Evolutionary conservation across 768 basidiomycete species (phyloP).

Genomic region (Pholiota conissans): DNA sequence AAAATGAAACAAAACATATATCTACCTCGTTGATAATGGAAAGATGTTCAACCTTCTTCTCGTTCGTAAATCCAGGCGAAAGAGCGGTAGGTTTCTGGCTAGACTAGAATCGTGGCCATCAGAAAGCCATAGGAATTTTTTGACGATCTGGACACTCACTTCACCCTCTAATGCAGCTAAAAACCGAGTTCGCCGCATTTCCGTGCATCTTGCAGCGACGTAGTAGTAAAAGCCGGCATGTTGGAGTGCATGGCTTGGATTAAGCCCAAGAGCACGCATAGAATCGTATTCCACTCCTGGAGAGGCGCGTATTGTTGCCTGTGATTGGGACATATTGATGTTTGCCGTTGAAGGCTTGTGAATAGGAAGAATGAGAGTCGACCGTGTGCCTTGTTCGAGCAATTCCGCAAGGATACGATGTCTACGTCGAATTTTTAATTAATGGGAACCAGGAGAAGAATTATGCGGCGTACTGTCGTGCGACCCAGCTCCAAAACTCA

Average conservation of each 20-base stretch:
- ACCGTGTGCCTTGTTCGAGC: slow-evolving; percentile 75
- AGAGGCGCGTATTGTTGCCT: slow-evolving; percentile 16
- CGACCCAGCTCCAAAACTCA: slow-evolving; percentile 97
- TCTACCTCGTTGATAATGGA: slow-evolving; percentile 79
- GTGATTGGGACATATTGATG: slow-evolving; percentile 17
- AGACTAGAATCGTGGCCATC: slow-evolving; percentile 4
- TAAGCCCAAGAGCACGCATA: slow-evolving; percentile 64
- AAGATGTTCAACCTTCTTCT: slow-evolving; percentile 90
- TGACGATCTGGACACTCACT: slow-evolving; percentile 32
- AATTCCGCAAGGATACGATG: slow-evolving; percentile 91
- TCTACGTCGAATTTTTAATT: slow-evolving; percentile 37
- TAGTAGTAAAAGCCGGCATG: slow-evolving; percentile 94
- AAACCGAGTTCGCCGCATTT: slow-evolving; percentile 71
- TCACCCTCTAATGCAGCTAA: slow-evolving; percentile 56
- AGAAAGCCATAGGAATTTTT: background rate
- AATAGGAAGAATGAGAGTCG: slow-evolving; percentile 60
- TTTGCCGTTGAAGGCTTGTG: slow-evolving; percentile 45
- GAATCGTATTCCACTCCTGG: slow-evolving; percentile 49
- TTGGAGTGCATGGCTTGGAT: slow-evolving; percentile 81
- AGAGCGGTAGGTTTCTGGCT: slow-evolving; percentile 33
- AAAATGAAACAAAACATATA: background rate
- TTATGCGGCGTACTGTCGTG: slow-evolving; percentile 69
- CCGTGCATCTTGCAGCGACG: slow-evolving; percentile 84
- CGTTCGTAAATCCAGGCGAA: slow-evolving; percentile 80
- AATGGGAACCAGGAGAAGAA: background rate